phyloP scores from a whole-genome alignment of 2,329 filamentous ascomycete genomes.

The Thielaviopsis musarum region DNA sequence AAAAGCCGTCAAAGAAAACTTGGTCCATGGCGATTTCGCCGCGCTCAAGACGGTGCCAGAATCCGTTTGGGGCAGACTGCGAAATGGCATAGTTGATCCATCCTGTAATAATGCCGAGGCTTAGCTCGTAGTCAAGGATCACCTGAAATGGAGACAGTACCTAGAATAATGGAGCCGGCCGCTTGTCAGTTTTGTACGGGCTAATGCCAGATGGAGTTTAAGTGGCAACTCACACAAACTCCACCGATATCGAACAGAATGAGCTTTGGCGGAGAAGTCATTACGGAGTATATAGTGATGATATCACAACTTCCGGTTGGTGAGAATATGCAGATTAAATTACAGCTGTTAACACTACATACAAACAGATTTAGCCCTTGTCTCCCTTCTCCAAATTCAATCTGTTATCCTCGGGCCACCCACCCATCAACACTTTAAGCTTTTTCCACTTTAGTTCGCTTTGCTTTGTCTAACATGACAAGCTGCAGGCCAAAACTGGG shows the following conservation, averaged over 20 bases:
- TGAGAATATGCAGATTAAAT: too few relatives aligned
- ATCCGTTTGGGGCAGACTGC: constrained; percentile 56
- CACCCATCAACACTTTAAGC: too few relatives aligned
- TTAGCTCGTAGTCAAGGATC: constrained; percentile 77
- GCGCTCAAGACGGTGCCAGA: constrained; percentile 78
- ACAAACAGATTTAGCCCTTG: too few relatives aligned
- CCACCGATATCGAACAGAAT: constrained; percentile 91
- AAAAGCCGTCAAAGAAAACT: constrained; percentile 62
- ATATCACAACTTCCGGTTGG: too few relatives aligned
- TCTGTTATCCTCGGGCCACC: too few relatives aligned
- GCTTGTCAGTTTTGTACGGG: constrained; percentile 10
- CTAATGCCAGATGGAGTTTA: not conserved
- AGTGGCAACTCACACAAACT: constrained; percentile 60
- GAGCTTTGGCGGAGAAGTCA: constrained; percentile 22
- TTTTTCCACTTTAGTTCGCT: too few relatives aligned
- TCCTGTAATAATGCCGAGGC: constrained; percentile 60
- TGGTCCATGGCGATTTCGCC: constrained; percentile 63
- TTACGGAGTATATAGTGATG: not conserved
- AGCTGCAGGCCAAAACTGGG: not conserved
- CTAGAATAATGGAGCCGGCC: constrained; percentile 19
- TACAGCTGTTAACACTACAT: too few relatives aligned
- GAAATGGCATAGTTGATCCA: constrained; percentile 90
- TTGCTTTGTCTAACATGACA: too few relatives aligned
- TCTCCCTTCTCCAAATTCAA: too few relatives aligned
- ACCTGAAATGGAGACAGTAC: constrained; percentile 83